Percentiles rank a stretch among this genome's conserved stretches.
Conservation (phyloP, 2,329 filamentous ascomycete genomes). For the Fusarium albosuccineum region DNA sequence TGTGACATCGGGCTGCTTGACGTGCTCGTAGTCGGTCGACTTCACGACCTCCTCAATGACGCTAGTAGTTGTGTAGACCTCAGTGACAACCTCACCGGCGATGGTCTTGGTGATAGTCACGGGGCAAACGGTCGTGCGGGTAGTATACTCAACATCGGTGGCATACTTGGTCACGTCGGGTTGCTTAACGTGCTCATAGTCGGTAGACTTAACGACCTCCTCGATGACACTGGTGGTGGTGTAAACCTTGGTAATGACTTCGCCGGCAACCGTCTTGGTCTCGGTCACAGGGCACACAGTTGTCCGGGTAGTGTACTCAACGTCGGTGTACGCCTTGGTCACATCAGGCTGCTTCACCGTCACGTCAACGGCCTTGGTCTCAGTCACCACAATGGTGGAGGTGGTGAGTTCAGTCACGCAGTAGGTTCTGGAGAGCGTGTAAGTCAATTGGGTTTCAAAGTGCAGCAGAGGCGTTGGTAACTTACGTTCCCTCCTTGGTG, state of each 20-base stretch:
- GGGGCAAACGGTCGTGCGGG: conserved; percentile 60
- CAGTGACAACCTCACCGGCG: conserved; percentile 56
- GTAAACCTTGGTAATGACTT: conserved; percentile 46
- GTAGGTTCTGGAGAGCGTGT: conserved; percentile 53
- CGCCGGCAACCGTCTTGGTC: conserved; percentile 50
- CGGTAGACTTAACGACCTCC: conserved; percentile 48
- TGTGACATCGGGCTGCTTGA: conserved; percentile 54
- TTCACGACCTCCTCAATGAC: conserved; percentile 48
- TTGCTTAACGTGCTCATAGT: conserved; percentile 53
- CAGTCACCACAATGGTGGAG: conserved; percentile 59
- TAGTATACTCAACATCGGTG: conserved; percentile 55
- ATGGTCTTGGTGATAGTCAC: conserved; percentile 55
- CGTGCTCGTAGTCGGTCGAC: conserved; percentile 50
- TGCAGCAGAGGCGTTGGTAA: conserved; percentile 14
- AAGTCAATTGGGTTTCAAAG: conserved; percentile 13
- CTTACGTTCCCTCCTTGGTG: conserved; percentile 57
- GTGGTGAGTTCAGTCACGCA: conserved; percentile 58
- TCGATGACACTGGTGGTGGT: conserved; percentile 48
- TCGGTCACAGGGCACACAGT: conserved; percentile 59
- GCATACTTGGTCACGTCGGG: conserved; percentile 54
- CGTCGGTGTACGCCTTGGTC: conserved; percentile 50
- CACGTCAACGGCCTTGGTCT: conserved; percentile 55
- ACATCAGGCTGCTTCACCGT: conserved; percentile 51
- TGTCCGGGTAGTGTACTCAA: conserved; percentile 58
- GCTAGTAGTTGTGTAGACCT: conserved; percentile 43